These are phyloP conservation scores for Pilasporangium apinafurcum DNA, from an alignment of 352 stramenopile species.

Conservation along the genomic window DNA sequence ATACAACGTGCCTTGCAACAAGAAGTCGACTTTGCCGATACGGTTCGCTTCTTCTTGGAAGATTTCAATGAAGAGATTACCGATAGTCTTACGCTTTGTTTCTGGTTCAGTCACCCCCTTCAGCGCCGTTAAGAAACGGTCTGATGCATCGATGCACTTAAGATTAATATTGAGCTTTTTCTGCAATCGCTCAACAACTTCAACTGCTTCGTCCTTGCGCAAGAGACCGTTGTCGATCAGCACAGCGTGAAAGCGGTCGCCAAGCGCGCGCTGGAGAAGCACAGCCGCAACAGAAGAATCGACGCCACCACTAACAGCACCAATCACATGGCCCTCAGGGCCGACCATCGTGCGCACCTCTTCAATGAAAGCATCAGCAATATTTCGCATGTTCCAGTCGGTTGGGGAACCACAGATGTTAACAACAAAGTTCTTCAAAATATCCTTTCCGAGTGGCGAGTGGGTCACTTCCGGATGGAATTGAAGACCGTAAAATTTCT, in stretches of 20 bases:
- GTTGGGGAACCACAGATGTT: slow-evolving; percentile 92
- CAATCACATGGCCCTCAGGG: slow-evolving; percentile 95
- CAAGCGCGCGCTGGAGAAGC: slow-evolving; percentile 96
- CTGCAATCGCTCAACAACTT: slow-evolving; percentile 88
- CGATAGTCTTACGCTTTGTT: slow-evolving; percentile 98
- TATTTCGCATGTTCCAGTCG: slow-evolving; percentile 98
- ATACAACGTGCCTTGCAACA: slow-evolving; percentile 99
- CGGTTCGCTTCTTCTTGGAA: slow-evolving; percentile 91
- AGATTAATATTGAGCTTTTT: slow-evolving; percentile 95
- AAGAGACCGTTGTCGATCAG: slow-evolving; percentile 99
- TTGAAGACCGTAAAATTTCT: slow-evolving; percentile 97
- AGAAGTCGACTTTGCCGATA: slow-evolving; percentile 89
- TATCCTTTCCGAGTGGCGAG: slow-evolving; percentile 91
- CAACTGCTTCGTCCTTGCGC: slow-evolving; percentile 92
- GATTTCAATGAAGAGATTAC: slow-evolving; percentile 98
- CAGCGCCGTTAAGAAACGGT: slow-evolving; percentile 94
- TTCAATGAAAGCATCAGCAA: slow-evolving; percentile 87
- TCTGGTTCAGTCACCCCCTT: slow-evolving; percentile 96
- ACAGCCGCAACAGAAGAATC: slow-evolving; percentile 98
- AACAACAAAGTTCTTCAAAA: slow-evolving; percentile 98
- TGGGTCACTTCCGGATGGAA: slow-evolving; percentile 98
- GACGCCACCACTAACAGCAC: slow-evolving; percentile 97
- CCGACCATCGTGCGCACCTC: slow-evolving; percentile 91
- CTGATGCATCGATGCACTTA: slow-evolving; percentile 93
- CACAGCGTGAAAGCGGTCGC: slow-evolving; percentile 98